A percentile compares a stretch with the other conserved stretches of the same genome.
Evolutionary conservation across 2,329 filamentous ascomycete species (phyloP).

Genomic region (Ceratocystiopsis sp.): DNA sequence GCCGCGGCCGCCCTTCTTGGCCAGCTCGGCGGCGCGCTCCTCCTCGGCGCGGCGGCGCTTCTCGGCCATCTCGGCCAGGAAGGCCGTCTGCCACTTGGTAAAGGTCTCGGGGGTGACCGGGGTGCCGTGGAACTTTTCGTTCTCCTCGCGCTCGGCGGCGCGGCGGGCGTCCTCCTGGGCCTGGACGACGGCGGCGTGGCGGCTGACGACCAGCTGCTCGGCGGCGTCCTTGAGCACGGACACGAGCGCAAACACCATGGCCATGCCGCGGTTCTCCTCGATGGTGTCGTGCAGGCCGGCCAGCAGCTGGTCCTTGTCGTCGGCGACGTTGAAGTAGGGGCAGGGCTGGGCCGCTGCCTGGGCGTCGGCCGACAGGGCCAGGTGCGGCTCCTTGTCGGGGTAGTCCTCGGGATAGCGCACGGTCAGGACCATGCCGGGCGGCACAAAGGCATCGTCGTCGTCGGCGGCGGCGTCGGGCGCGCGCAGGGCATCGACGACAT

Average conservation of each 20-base stretch:
- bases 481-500: constrained; percentile 13
- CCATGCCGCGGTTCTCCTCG: constrained; percentile 89
- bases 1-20: constrained; percentile 28
- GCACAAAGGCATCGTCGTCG: constrained; percentile 38
- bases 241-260: constrained; percentile 89
- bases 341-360: constrained; percentile 41
- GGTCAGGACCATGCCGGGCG: constrained; percentile 60
- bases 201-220: constrained; percentile 65
- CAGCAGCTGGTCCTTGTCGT: constrained; percentile 63
- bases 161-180: constrained; percentile 35
- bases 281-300: constrained; percentile 55
- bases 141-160: constrained; percentile 72
- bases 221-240: constrained; percentile 76
- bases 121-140: constrained; percentile 88
- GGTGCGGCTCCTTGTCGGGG: constrained; percentile 67
- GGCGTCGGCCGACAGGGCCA: constrained; percentile 56
- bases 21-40: constrained; percentile 66
- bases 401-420: constrained; percentile 84
- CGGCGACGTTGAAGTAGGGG: constrained; percentile 58
- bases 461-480: constrained; percentile 17
- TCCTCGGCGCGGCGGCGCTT: constrained; percentile 50
- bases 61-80: constrained; percentile 68
- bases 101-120: constrained; percentile 79
- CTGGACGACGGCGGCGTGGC: constrained; percentile 47
- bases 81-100: constrained; percentile 62